Evolutionary conservation across 2,329 filamentous ascomycete genomes (phyloP), one percentile per base, ranked within the genome.

Genomic region (Amylocarpus encephaloides): DNA sequence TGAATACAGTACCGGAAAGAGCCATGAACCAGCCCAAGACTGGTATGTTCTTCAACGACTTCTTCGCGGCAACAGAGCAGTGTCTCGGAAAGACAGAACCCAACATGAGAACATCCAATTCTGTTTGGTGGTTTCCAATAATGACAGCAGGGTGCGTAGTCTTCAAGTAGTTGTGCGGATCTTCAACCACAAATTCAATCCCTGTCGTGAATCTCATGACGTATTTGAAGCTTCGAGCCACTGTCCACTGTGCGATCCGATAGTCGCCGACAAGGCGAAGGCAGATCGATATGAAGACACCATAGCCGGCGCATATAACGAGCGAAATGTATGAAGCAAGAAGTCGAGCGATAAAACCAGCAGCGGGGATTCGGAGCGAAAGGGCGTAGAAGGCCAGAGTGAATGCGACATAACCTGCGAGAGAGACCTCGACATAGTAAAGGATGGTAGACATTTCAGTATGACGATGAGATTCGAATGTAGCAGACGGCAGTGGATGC

Each of bases 11-110:
- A 57, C 91, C 90, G 58, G 84, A 90, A 52, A 96, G 76, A 43
- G 80, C 69, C 83, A 88, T 98, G 73, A 95, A 98, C 90, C 89
- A 95, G 53, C 93, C 93, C 49, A 98, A 75, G 67, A 98, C 81
- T 1, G 93, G 93, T 33, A 86, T 73, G 55, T 77, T 82, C 67
- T 85, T 86, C 64, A 98, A 73, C 49, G 82, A 86, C 64, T 83
- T 83, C 78, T 98, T 98, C 42, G 92, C 91, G 19, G 92, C 96
- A 52, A 98, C 86, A 64, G 84, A 90, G 75, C 87, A 95, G 75
- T 94, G 90, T 63, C 82, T 83, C 43, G 93, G 93, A 71, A 96
- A 97, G 64, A 95, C 81, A 69, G 77, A 75, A 55, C 90, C 93
- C 26, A 98, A 79, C 81, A 96, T 86, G 52, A 95, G 77, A 36